Evolutionary conservation across 768 basidiomycete species (phyloP).

Genomic region (Termitomyces heimii): DNA sequence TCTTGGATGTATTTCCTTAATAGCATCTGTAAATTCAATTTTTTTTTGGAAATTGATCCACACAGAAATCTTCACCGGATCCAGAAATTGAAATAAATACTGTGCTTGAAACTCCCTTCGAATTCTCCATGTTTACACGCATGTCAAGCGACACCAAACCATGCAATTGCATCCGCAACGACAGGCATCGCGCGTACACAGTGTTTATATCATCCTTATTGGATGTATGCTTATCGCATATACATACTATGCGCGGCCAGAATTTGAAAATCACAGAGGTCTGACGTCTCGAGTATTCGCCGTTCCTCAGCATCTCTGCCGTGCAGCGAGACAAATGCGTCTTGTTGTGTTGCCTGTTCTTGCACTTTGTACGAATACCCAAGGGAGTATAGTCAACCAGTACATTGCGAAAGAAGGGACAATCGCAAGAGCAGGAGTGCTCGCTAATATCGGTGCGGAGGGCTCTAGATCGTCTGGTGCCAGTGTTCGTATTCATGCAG

Average conservation of each 20-base stretch:
- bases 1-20: no score
- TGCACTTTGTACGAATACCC: slow-evolving; percentile 18
- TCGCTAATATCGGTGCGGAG: slow-evolving; percentile 65
- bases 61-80: no score
- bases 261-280: slow-evolving; percentile 6
- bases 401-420: slow-evolving; percentile 51
- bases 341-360: slow-evolving; percentile 22
- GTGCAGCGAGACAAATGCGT: slow-evolving; percentile 22
- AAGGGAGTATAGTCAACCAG: slow-evolving; percentile 29
- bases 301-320: not conserved
- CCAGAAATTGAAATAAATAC: not conserved
- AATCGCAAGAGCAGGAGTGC: slow-evolving; percentile 58
- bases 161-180: not conserved
- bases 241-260: not conserved
- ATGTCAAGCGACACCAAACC: not conserved
- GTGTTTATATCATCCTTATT: not conserved
- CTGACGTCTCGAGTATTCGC: not conserved
- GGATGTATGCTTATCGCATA: not conserved
- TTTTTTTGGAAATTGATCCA: no score
- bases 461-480: slow-evolving; percentile 56
- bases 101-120: not conserved
- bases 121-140: not conserved
- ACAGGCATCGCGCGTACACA: not conserved
- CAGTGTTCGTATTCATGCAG: slow-evolving; percentile 12
- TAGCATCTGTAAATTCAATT: no score